Evolutionary conservation across 495 filamentous ascomycete genomes (phyloP).

Genomic region (Patellaria atrata): DNA sequence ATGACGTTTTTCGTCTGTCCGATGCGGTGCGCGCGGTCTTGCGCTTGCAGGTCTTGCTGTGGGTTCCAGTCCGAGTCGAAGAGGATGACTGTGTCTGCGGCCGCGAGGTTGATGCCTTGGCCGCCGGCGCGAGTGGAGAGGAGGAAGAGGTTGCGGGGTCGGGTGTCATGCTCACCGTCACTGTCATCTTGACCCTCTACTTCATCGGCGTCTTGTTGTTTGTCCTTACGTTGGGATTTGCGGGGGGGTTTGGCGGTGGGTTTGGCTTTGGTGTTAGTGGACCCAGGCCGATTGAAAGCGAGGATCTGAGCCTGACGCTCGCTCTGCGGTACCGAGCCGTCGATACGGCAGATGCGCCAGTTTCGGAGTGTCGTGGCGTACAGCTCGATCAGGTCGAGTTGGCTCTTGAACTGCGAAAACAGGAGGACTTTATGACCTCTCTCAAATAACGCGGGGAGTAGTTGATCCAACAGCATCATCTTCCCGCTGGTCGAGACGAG

Average conservation of each 20-base stretch:
- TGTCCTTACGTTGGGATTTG: too few species aligned
- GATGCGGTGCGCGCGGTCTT: slow-evolving; percentile 88
- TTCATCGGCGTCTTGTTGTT: too few species aligned
- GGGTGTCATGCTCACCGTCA: slow-evolving; percentile 35
- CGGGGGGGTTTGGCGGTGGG: too few species aligned
- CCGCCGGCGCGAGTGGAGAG: slow-evolving; percentile 84
- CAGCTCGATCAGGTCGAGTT: slow-evolving; percentile 79
- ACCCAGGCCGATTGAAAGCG: slow-evolving; percentile 52
- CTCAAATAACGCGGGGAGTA: slow-evolving; percentile 61
- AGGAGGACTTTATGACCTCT: slow-evolving; percentile 82
- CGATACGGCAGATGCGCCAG: slow-evolving; percentile 81
- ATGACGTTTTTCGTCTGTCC: slow-evolving; percentile 85
- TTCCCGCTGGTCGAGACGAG: slow-evolving; percentile 82
- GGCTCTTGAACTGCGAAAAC: slow-evolving; percentile 92
- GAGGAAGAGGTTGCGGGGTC: slow-evolving; percentile 79
- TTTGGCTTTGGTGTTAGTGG: slow-evolving; percentile 3
- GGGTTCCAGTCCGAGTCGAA: slow-evolving; percentile 93
- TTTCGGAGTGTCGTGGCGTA: slow-evolving; percentile 57
- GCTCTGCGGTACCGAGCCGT: slow-evolving; percentile 68
- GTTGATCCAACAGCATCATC: slow-evolving; percentile 82
- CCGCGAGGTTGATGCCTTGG: slow-evolving; percentile 75
- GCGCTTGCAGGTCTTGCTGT: slow-evolving; percentile 90
- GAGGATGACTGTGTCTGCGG: slow-evolving; percentile 61
- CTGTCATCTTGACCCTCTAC: not conserved
- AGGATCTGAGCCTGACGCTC: slow-evolving; percentile 74